Evolutionary conservation across 257 asterid genomes (phyloP).

Genomic region (Nicotiana obtusifolia): DNA sequence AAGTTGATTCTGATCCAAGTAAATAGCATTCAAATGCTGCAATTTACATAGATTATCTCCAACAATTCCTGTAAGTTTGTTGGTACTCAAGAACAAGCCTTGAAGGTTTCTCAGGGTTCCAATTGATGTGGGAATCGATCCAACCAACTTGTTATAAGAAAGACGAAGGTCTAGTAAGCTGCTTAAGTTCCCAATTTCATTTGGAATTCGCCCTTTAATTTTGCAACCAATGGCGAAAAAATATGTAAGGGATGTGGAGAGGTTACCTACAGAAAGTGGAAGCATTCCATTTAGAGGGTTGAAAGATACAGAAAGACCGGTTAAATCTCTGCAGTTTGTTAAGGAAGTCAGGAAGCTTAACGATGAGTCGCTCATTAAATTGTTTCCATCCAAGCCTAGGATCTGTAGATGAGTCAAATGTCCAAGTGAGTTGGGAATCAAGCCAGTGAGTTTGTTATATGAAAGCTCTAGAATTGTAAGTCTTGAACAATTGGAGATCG

Average conservation of each 20-base stretch:
- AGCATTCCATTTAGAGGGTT: not conserved
- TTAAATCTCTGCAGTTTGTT: not conserved
- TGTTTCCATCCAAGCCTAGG: not conserved
- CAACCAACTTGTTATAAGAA: not conserved
- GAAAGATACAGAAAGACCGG: rapidly evolving
- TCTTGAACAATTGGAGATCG: conserved; percentile 2
- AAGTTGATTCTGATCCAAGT: not conserved
- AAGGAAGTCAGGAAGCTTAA: not conserved
- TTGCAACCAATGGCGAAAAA: rapidly evolving
- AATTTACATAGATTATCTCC: not conserved
- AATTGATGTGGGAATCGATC: not conserved
- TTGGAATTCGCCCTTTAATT: not conserved
- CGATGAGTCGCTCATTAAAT: not conserved
- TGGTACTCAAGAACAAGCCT: not conserved
- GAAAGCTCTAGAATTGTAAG: conserved; percentile 7
- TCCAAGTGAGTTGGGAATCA: not conserved
- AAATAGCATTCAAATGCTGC: rapidly evolving
- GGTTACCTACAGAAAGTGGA: not conserved
- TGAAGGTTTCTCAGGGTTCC: not conserved
- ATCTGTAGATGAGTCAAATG: not conserved
- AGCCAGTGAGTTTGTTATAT: not conserved
- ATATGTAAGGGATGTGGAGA: not conserved
- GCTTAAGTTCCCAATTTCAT: not conserved
- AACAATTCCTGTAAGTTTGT: not conserved
- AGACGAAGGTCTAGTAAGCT: not conserved